A percentile compares a stretch with the other conserved stretches of the same genome.
These are phyloP conservation scores for Boletus sp. DNA, from an alignment of 768 basidiomycete species.

Conservation along the genomic window DNA sequence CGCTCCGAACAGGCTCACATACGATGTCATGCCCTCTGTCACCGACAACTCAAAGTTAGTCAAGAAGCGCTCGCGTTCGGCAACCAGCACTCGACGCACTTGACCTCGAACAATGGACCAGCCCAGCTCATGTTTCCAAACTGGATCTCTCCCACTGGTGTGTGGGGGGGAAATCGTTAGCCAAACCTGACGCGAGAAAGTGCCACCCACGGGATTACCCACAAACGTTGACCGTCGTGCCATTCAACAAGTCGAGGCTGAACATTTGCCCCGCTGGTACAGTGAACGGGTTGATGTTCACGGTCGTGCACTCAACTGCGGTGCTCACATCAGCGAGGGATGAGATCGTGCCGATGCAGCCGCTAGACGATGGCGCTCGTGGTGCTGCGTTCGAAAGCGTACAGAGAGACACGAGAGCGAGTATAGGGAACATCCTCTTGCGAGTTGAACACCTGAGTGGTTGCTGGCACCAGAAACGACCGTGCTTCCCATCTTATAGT, in stretches of 20 bases:
- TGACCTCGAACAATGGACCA: slow-evolving; percentile 52
- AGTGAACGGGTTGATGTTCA: slow-evolving; percentile 54
- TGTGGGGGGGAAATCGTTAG: not conserved
- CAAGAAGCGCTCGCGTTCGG: not conserved
- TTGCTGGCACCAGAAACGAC: not conserved
- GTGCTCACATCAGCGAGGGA: slow-evolving; percentile 46
- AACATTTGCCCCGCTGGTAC: slow-evolving; percentile 53
- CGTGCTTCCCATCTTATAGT: not conserved
- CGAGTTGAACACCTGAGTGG: not conserved
- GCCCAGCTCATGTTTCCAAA: slow-evolving; percentile 54
- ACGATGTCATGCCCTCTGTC: slow-evolving; percentile 44
- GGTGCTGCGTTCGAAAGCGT: slow-evolving; percentile 3
- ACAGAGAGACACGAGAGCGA: not conserved
- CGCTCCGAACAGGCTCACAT: slow-evolving; percentile 33
- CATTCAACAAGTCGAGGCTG: slow-evolving; percentile 41
- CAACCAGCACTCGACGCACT: slow-evolving; percentile 27
- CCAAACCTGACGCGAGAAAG: not conserved
- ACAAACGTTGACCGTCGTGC: slow-evolving; percentile 58
- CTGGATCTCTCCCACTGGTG: slow-evolving; percentile 49
- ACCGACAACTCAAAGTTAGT: not conserved
- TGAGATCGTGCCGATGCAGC: slow-evolving; percentile 49
- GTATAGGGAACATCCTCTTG: not conserved
- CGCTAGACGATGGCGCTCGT: not conserved
- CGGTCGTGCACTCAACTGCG: slow-evolving; percentile 54
- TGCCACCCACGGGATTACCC: slow-evolving; percentile 19